Conservation (phyloP, 495 filamentous ascomycete genomes). For the Pyrenopolyporus hunteri region DNA sequence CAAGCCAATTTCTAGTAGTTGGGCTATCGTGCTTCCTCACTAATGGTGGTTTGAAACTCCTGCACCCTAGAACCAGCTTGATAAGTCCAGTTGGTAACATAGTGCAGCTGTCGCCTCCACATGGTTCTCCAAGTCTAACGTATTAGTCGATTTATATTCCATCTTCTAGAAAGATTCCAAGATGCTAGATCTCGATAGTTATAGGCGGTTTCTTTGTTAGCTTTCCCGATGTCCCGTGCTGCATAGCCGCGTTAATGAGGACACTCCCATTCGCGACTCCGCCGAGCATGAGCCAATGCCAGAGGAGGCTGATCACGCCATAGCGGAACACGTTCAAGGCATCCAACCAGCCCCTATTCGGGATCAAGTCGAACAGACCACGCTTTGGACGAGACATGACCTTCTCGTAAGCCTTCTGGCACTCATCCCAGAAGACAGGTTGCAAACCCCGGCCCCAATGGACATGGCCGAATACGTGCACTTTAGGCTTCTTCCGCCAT, state of each 20-base stretch:
- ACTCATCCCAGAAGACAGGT: slow-evolving; percentile 77
- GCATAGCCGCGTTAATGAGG: slow-evolving; percentile 80
- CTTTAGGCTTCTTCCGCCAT: slow-evolving; percentile 75
- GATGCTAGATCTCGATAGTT: slow-evolving; percentile 59
- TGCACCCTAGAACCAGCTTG: too few species aligned
- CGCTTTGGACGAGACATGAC: slow-evolving; percentile 58
- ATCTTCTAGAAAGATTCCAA: too few species aligned
- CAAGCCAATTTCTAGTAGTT: too few species aligned
- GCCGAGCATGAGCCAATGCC: slow-evolving; percentile 70
- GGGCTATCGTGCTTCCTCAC: too few species aligned
- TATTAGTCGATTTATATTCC: too few species aligned
- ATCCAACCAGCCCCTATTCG: slow-evolving; percentile 65
- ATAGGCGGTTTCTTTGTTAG: slow-evolving; percentile 59
- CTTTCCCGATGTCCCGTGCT: slow-evolving; percentile 68
- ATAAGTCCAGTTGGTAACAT: too few species aligned
- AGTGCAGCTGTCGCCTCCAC: too few species aligned
- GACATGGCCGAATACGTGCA: slow-evolving; percentile 92
- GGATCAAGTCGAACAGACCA: slow-evolving; percentile 58
- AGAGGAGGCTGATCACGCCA: slow-evolving; percentile 69
- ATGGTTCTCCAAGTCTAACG: too few species aligned
- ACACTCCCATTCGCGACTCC: slow-evolving; percentile 66
- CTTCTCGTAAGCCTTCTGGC: slow-evolving; percentile 72
- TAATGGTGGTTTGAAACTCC: too few species aligned
- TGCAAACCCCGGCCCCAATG: slow-evolving; percentile 73
- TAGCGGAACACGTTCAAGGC: slow-evolving; percentile 63